Percentiles rank a stretch among this genome's conserved stretches.
Conservation (phyloP, 768 basidiomycete species). For the Collybia mongolica region DNA sequence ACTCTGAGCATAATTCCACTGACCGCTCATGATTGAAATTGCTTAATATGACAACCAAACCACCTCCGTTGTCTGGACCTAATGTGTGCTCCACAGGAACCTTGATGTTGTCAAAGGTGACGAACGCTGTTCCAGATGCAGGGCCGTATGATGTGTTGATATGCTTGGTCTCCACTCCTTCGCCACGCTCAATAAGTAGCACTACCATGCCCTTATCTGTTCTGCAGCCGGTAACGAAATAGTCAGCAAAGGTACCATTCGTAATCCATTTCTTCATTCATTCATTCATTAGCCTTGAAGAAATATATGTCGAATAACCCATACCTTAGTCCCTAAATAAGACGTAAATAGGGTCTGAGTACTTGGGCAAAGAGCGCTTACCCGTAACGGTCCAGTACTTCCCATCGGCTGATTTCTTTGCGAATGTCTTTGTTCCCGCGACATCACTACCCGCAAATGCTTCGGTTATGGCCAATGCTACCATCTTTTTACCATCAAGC, state of each 20-base stretch:
- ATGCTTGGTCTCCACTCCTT: constrained; percentile 79
- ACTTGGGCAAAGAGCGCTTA: constrained; percentile 36
- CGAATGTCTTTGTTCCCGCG: constrained; percentile 56
- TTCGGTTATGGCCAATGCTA: constrained; percentile 74
- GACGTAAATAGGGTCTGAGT: constrained; percentile 6
- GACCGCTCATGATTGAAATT: constrained; percentile 84
- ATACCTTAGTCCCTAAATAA: constrained; percentile 29
- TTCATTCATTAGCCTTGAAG: background rate
- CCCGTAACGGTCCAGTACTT: constrained; percentile 70
- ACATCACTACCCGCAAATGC: constrained; percentile 77
- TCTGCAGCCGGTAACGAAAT: constrained; percentile 62
- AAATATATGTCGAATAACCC: background rate
- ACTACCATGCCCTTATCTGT: constrained; percentile 51
- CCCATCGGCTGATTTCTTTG: constrained; percentile 63
- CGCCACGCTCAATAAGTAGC: constrained; percentile 79
- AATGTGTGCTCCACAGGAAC: constrained; percentile 85
- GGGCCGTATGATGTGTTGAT: constrained; percentile 73
- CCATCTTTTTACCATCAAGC: constrained; percentile 64
- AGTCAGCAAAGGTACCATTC: constrained; percentile 72
- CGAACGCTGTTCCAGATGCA: constrained; percentile 78
- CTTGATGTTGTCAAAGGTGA: constrained; percentile 78
- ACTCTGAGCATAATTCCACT: no score
- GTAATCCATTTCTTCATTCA: constrained; percentile 68
- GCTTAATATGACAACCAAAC: constrained; percentile 45
- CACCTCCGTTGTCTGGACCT: constrained; percentile 68